Base-by-base conservation (phyloP, 352 stramenopile genomes). In the Globisporangium acanthophoron region DNA sequence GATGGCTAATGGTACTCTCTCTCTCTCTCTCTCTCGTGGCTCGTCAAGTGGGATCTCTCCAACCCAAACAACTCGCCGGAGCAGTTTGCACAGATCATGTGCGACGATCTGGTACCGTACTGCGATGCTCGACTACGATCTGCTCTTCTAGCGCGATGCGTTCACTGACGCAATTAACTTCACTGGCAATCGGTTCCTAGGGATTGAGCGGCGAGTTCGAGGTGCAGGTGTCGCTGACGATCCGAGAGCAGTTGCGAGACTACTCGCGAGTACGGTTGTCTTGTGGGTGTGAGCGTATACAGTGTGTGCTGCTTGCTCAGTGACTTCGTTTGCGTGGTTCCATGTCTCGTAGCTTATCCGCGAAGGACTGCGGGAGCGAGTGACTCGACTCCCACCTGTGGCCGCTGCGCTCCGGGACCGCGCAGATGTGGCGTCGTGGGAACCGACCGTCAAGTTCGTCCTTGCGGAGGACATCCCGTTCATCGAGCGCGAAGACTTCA, bases 151-250 rank as follows among this genome's bases (percentile, higher is more conserved):
- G 16, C 16, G 37, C 8, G 48, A 8, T 41, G 1, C 16, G n/a
- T 44, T 21, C 6, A 18, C 29, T 56, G 21, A 24, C 24, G 13
- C 21, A n/a, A 15, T 3, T 11, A 5, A 43, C 13, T 43, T 6
- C 12, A 12, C 5, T 15, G 13, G 5, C 37, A 1, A 12, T 46
- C 8, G 16, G 52, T 9, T 21, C 3, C 15, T 37, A 91, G 81
- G 83, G 83, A 27, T 69, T 92, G 41, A 85, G 71, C 64, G 83
- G 83, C 20, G 78, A 92, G 49, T 92, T 92, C 54, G 78, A 90
- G 66, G 80, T 78, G 1, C 78, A 90, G 62, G 73, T 92, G 33
- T 80, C 83, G 5, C 59, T 92, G 51, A 86, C 80, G 4, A 92
- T 92, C 64, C 83, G 78, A 18, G 80, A 92, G 51, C 83, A 92